Percentiles rank a stretch among this genome's conserved stretches.
phyloP scores from a whole-genome alignment of 2,329 filamentous ascomycete genomes.

The Beauveria bassiana region DNA sequence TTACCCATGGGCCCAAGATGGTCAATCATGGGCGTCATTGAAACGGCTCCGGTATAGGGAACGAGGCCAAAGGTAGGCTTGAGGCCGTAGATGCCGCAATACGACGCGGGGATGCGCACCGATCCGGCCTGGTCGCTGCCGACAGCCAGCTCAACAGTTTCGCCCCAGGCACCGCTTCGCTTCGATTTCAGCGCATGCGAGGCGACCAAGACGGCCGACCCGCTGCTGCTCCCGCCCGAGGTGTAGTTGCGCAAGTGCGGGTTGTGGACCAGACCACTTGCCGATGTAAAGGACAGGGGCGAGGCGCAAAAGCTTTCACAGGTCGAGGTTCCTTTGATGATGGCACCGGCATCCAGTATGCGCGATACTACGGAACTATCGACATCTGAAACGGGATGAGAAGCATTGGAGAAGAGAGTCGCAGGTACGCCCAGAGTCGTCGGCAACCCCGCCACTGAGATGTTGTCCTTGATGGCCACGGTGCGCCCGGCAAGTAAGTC shows the following conservation, averaged over 20 bases:
- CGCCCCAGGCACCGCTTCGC: conserved; percentile 1
- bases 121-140: conserved; percentile 26
- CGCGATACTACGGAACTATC: conserved; percentile 18
- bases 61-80: conserved; percentile 34
- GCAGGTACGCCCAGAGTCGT: conserved; percentile 18
- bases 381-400: conserved; percentile 6
- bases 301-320: conserved; percentile 25
- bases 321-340: conserved; percentile 20
- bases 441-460: conserved; percentile 21
- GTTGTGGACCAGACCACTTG: conserved; percentile 20
- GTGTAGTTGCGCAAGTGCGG: not conserved
- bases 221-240: not conserved
- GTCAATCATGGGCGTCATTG: conserved; percentile 34
- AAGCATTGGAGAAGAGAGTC: not conserved
- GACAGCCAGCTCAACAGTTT: conserved; percentile 20
- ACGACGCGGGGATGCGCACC: conserved; percentile 24
- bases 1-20: conserved; percentile 36
- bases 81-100: conserved; percentile 26
- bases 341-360: conserved; percentile 19
- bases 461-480: conserved; percentile 23
- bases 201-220: not conserved
- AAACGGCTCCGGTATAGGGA: conserved; percentile 35
- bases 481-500: conserved; percentile 14
- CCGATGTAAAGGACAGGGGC: conserved; percentile 21
- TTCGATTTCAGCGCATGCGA: not conserved